Percentiles rank a stretch among this genome's conserved stretches.
phyloP scores from a whole-genome alignment of 805 yeast species.

The Teunomyces cretensis region DNA sequence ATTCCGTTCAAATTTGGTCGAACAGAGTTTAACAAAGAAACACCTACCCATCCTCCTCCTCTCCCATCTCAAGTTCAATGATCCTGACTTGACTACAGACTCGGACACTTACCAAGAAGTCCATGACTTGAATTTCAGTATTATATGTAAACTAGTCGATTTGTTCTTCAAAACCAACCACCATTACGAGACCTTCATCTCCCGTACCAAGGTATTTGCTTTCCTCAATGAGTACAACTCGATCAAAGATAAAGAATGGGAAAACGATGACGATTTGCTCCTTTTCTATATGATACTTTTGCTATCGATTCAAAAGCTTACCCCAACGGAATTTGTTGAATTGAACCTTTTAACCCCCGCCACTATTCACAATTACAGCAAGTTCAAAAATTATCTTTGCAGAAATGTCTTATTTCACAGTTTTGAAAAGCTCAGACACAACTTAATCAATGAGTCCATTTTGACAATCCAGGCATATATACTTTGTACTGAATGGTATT shows the following conservation, averaged over 20 bases:
- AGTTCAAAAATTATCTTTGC: slow-evolving; percentile 16
- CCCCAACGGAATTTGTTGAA: slow-evolving; percentile 28
- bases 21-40: slow-evolving; percentile 28
- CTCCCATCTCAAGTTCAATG: slow-evolving; percentile 12
- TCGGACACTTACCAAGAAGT: slow-evolving; percentile 15
- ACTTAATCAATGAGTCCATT: slow-evolving; percentile 47
- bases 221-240: slow-evolving; percentile 37
- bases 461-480: slow-evolving; percentile 50
- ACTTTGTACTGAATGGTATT: slow-evolving; percentile 51
- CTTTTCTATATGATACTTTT: slow-evolving; percentile 45
- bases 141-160: slow-evolving; percentile 36
- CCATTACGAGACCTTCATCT: slow-evolving; percentile 42
- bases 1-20: slow-evolving; percentile 10
- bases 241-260: slow-evolving; percentile 40
- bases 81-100: slow-evolving; percentile 17
- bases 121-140: slow-evolving; percentile 26
- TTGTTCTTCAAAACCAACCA: slow-evolving; percentile 41
- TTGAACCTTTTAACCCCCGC: slow-evolving; percentile 16
- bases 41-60: slow-evolving; percentile 28
- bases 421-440: slow-evolving; percentile 46
- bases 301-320: slow-evolving; percentile 36
- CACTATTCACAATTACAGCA: slow-evolving; percentile 19
- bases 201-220: slow-evolving; percentile 28
- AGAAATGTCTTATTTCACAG: slow-evolving; percentile 34
- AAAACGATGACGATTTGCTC: slow-evolving; percentile 48